Conservation (phyloP, 768 basidiomycete species). For the Inosperma sp. region DNA sequence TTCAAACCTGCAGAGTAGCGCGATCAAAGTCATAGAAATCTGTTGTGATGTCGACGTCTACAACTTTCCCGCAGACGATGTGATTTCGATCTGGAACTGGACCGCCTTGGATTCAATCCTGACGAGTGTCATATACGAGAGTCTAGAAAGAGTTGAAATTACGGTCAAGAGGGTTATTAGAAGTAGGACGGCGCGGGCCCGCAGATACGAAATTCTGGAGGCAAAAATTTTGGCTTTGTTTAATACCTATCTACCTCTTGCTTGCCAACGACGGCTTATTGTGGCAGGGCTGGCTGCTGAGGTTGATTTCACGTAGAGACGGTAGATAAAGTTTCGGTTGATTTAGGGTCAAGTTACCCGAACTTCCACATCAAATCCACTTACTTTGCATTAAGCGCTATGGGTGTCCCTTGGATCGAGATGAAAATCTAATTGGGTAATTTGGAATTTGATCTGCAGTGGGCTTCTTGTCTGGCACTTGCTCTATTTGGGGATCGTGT, state of each 20-base stretch:
- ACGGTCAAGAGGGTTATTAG: constrained; percentile 10
- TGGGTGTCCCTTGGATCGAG: too few species aligned
- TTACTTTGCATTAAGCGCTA: too few species aligned
- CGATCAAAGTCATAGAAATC: constrained; percentile 14
- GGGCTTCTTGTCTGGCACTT: too few species aligned
- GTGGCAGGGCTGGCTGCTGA: constrained; percentile 1
- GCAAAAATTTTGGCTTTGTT: background rate
- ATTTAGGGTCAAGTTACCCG: too few species aligned
- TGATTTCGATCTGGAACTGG: constrained; percentile 10
- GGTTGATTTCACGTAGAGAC: too few species aligned
- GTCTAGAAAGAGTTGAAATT: constrained; percentile 11
- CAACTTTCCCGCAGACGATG: constrained; percentile 10
- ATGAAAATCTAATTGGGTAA: too few species aligned
- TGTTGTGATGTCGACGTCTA: constrained; percentile 13
- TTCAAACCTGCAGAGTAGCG: background rate
- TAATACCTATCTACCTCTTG: background rate
- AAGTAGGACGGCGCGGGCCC: background rate
- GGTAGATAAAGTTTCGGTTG: too few species aligned
- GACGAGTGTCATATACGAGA: background rate
- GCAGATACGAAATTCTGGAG: constrained; percentile 5
- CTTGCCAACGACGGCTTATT: background rate
- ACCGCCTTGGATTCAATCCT: constrained; percentile 9
- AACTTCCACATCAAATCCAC: too few species aligned
- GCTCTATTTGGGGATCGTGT: too few species aligned
- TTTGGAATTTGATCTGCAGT: too few species aligned